Base-by-base conservation (phyloP, 805 yeast species). In the Blastobotrys americana region DNA sequence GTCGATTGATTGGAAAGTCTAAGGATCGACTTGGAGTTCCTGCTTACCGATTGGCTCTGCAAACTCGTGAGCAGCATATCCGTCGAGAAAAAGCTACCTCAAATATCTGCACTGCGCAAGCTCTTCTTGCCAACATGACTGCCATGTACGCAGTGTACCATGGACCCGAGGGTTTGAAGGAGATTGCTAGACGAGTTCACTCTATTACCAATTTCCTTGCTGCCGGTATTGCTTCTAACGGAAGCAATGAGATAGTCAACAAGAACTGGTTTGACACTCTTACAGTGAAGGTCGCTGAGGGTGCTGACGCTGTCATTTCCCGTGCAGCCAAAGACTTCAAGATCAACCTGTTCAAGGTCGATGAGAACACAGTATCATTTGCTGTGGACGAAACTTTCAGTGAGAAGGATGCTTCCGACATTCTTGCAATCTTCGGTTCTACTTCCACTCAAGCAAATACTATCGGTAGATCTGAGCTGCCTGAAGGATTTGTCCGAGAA, bases 61-160 rank as follows among this genome's bases (percentile, higher is more conserved):
- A 93, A 71, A 93, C 98, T 3, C 83, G 98, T 68, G 98, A 93
- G 65, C 98, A 93, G 65, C 98, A 93, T 65, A 93, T 93, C 61
- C 85, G 89, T 65, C 78, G 98, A 64, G 98, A 93, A 63, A 89
- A 85, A 68, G 98, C 98, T 13, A 93, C 98, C 16, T 87, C 96
- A 23, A 93, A 93, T 64, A 93, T 93, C 47, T 93, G 98, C 70
- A 93, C 98, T 16, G 96, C 98, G 5, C 98, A 93, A 71, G 97
- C 97, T 19, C 72, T 93, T 45, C 70, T 93, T 51, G 98, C 98
- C 16, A 93, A 93, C 63, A 87, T 93, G 70, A 81, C 97, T 18
- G 88, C 97, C 20, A 87, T 84, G 77, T 93, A 90, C 63, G 96
- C 89, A 3, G 95, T 93, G 23, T 93, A 89, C 67, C 98, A 93